Evolutionary conservation across 371 early-diverging fungal genomes (phyloP).

Genomic region (Mucor racemosus): DNA sequence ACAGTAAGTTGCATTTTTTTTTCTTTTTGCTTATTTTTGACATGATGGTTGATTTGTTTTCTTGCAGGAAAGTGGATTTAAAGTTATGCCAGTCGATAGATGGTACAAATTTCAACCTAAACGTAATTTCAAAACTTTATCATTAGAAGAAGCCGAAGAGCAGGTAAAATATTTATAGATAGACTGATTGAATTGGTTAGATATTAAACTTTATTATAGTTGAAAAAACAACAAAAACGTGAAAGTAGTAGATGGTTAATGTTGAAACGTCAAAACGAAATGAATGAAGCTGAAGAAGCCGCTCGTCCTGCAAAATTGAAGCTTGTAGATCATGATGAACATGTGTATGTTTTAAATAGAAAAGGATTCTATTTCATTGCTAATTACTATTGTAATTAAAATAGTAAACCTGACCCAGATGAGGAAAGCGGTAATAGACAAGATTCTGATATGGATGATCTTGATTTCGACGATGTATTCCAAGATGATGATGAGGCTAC

Average conservation of each 20-base stretch:
- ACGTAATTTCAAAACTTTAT: slow-evolving; percentile 78
- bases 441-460: slow-evolving; percentile 57
- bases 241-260: slow-evolving; percentile 77
- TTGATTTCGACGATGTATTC: slow-evolving; percentile 58
- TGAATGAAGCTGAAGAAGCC: slow-evolving; percentile 13
- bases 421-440: slow-evolving; percentile 32
- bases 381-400: background rate
- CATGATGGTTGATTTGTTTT: background rate
- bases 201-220: slow-evolving; percentile 13
- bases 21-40: background rate
- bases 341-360: slow-evolving; percentile 9
- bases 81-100: slow-evolving; percentile 84
- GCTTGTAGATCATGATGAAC: slow-evolving; percentile 38
- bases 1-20: slow-evolving; percentile 28
- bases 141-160: slow-evolving; percentile 94
- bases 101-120: slow-evolving; percentile 93
- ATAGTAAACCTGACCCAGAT: slow-evolving; percentile 30
- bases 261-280: slow-evolving; percentile 53
- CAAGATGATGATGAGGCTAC: slow-evolving; percentile 83
- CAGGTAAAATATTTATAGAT: slow-evolving; percentile 54
- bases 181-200: background rate
- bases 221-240: slow-evolving; percentile 61
- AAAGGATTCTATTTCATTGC: background rate
- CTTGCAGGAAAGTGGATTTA: slow-evolving; percentile 74
- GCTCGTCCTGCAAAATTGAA: slow-evolving; percentile 28